phyloP scores from a whole-genome alignment of 2,329 filamentous ascomycete species.

The Emmonsia crescens region DNA sequence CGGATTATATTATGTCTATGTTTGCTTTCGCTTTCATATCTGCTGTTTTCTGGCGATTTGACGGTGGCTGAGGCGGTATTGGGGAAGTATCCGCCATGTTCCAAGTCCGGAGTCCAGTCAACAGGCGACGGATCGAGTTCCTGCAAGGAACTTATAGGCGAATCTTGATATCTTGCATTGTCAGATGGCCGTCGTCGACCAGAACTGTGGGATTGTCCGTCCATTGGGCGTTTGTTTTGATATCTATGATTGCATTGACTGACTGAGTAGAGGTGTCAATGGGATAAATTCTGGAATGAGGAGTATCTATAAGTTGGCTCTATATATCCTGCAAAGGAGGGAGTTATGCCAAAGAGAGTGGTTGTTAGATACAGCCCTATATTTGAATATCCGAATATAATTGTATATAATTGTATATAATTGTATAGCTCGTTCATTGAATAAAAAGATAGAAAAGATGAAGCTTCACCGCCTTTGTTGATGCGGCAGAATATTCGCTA shows the following conservation, averaged over 20 bases:
- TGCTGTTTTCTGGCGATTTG: not conserved
- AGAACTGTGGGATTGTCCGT: not conserved
- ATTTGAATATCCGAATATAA: not conserved
- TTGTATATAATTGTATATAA: too few species aligned
- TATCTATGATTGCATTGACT: not conserved
- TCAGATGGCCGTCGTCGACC: not conserved
- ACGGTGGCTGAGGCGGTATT: not conserved
- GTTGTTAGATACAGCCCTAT: not conserved
- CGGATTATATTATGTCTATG: not conserved
- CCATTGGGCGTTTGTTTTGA: not conserved
- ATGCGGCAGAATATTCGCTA: not conserved
- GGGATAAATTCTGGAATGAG: not conserved
- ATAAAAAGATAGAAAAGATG: not conserved
- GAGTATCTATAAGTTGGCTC: not conserved
- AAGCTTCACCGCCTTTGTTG: not conserved
- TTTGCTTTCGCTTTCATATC: constrained; percentile 11
- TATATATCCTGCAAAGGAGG: not conserved
- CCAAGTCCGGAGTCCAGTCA: constrained; percentile 35
- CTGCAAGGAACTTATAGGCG: constrained; percentile 40
- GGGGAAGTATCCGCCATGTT: constrained; percentile 41
- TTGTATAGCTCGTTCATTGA: too few species aligned
- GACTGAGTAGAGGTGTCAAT: not conserved
- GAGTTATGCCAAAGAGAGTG: not conserved
- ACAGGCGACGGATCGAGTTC: constrained; percentile 78
- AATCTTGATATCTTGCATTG: not conserved